Evolutionary conservation across 768 basidiomycete species (phyloP).

Genomic region (Steccherinum ochraceum): DNA sequence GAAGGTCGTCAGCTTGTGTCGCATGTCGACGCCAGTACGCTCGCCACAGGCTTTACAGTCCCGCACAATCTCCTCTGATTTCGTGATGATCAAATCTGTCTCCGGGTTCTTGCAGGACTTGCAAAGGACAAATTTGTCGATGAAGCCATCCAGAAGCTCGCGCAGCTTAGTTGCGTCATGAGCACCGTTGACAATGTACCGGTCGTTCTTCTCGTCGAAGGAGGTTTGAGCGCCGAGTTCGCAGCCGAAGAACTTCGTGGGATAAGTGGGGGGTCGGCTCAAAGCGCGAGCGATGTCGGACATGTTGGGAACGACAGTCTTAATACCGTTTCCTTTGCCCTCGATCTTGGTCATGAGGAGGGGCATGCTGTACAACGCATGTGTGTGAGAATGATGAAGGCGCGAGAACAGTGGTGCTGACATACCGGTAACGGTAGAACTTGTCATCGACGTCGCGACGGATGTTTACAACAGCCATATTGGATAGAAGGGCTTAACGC

Average conservation of each 20-base stretch:
- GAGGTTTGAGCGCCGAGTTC: conserved; percentile 98
- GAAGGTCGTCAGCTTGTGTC: conserved; percentile 94
- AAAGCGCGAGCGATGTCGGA: conserved; percentile 94
- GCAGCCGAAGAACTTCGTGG: conserved; percentile 98
- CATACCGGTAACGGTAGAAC: conserved; percentile 89
- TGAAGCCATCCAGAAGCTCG: conserved; percentile 94
- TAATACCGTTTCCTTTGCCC: conserved; percentile 99
- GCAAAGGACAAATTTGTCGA: conserved; percentile 98
- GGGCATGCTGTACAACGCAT: conserved; percentile 73
- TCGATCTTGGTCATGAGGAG: conserved; percentile 92
- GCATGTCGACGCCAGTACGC: conserved; percentile 88
- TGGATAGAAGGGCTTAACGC: conserved; percentile 62
- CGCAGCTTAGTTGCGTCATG: conserved; percentile 89
- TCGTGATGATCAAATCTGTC: conserved; percentile 90
- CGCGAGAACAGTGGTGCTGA: conserved; percentile 20
- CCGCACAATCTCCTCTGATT: conserved; percentile 82
- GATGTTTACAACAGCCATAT: conserved; percentile 91
- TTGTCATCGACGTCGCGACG: conserved; percentile 96
- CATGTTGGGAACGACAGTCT: conserved; percentile 99
- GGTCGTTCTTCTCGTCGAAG: conserved; percentile 92
- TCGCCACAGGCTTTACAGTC: conserved; percentile 99
- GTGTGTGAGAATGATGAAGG: neutral
- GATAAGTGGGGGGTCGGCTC: conserved; percentile 90
- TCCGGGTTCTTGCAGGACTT: conserved; percentile 98
- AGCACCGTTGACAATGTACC: conserved; percentile 98